Evolutionary conservation across 1,284 basidiomycete species (phyloP), one percentile per base, ranked within the genome.

Genomic region (Crepidotus sp.): DNA sequence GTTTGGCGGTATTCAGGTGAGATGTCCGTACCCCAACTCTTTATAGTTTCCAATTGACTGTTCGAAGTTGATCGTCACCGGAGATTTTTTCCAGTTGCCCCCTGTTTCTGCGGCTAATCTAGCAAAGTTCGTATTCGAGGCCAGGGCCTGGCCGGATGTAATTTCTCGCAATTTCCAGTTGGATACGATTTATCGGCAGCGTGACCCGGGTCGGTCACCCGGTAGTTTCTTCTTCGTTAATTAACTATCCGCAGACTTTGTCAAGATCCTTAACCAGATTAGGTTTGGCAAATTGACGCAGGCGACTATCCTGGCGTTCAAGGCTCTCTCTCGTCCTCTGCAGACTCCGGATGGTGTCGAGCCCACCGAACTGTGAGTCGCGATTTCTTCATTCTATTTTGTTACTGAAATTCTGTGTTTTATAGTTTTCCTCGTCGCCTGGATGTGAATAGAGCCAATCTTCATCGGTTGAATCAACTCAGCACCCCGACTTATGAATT

Each of bases 201-300:
- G 70, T 34, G 82, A 84, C 46, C 73, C 77, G 64, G 69, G 83
- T 78, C 2, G 2, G 3, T 40, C 31, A 36, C 38, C 38, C 56
- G 43, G 34, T 51, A n/a, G n/a, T n/a, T n/a, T n/a, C n/a, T n/a
- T n/a, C n/a, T n/a, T n/a, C n/a, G n/a, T n/a, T n/a, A n/a, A n/a
- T n/a, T n/a, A n/a, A n/a, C n/a, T n/a, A n/a, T n/a, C n/a, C n/a
- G n/a, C n/a, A 86, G 90, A 70, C 40, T 95, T 96, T 54, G 77
- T 95, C 42, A 74, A 87, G 55, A 89, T 95, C 73, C 66, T 96
- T 35, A 94, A 95, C 57, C 81, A 89, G 57, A 86, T 95, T 78
- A 79, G 92, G 11, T 83, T 85, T 53, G 92, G 92, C 3, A 66
- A 55, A 31, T 60, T 90, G 10, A 65, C 68, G 24, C 41, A 49